Base-by-base conservation (phyloP, 257 asterid species). In the Nemophila menziesii region DNA sequence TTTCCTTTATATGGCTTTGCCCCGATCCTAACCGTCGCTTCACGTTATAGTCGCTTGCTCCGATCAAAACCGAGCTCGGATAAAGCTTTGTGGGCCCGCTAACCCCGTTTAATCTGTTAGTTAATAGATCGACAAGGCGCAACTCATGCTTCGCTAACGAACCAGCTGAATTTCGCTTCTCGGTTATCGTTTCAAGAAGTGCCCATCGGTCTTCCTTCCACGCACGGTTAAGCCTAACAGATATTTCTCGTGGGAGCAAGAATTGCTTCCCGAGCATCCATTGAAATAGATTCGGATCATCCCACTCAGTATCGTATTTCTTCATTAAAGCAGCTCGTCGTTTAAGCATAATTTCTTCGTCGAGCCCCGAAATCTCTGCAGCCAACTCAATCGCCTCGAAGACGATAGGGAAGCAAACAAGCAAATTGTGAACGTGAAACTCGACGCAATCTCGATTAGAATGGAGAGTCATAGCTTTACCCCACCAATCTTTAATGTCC, bases 351-450 rank as follows among this genome's bases (percentile, higher is more conserved):
- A 71, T 86, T 12, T 78, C 92, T 43, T 65, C 69, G 11, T 80
- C 80, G 4, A 56, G 20, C 1, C 81, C 95, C 0, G 95, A 80
- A 33, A 78, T 52, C 59, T 83, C 97, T 14, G 95, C 85, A 2
- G 78, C 93, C 4, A 86, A 55, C 54, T 87, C 97, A 29, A 87
- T 73, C 22, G 95, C 97, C 73, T 87, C 97, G 29, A 87, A 69
- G 46, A 87, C 92, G 8, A 78, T 73, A 0, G 95, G 67, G 39
- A 87, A 83, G 42, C 86, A 78, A 22, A 75, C 71, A 0, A 87
- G 45, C 72, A 87, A 22, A 64, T 83, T 83, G 65, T 87, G 95
- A 15, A 80, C 51, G 51, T 83, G 90, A 1, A 71, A 62, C 56
- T 87, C 97, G 4, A 80, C 55, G 26, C 92, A 72, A 42, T 83